These are phyloP conservation scores for Monilinia vaccinii-corymbosi DNA, from an alignment of 2,329 filamentous ascomycete species.

Conservation along the genomic window DNA sequence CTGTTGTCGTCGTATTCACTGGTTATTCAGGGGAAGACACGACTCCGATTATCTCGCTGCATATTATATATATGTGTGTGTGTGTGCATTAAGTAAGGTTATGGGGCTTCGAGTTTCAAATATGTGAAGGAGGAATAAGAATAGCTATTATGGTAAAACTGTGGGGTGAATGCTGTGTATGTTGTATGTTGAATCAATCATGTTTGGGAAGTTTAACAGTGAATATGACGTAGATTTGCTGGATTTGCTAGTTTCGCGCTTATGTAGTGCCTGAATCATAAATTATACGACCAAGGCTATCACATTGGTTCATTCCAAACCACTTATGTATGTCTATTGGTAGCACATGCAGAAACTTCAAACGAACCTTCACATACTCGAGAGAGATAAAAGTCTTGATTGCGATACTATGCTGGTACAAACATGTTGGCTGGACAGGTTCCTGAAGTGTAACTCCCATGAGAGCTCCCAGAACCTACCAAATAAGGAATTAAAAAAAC, in stretches of 20 bases:
- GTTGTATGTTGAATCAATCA: no score
- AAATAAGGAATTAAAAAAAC: constrained; percentile 22
- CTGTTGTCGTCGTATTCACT: neutral
- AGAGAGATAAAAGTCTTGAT: constrained; percentile 23
- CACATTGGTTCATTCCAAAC: neutral
- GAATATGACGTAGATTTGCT: constrained; percentile 9
- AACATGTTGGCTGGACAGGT: constrained; percentile 22
- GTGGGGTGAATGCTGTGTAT: constrained; percentile 4
- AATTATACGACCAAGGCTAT: neutral
- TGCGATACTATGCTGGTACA: constrained; percentile 28
- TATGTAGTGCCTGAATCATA: no score
- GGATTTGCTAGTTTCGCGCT: neutral
- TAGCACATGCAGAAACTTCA: neutral
- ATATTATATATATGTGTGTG: constrained; percentile 5
- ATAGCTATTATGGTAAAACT: constrained; percentile 2
- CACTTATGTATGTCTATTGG: neutral
- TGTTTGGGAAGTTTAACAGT: neutral
- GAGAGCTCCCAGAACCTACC: constrained; percentile 15
- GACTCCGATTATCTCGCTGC: neutral
- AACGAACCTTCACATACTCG: neutral
- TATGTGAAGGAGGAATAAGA: neutral
- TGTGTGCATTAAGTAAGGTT: neutral
- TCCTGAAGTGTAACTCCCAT: constrained; percentile 19
- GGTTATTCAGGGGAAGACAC: neutral
- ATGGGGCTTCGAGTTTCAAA: neutral